These are phyloP conservation scores for Phytophthora europaea DNA, from an alignment of 352 stramenopile species.

Conservation along the genomic window DNA sequence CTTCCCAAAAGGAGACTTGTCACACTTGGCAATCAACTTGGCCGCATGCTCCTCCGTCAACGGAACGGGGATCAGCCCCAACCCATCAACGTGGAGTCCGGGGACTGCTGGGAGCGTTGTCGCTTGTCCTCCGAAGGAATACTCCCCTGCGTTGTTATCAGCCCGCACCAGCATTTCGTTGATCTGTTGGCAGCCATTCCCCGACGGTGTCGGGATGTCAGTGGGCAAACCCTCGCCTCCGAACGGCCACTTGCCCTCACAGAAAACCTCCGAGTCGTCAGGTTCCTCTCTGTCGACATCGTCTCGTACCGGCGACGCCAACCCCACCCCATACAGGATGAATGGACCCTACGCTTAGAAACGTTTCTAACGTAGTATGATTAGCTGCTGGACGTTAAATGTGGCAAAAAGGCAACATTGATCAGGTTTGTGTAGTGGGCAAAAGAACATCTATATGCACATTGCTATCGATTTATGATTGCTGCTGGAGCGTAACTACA, in stretches of 20 bases:
- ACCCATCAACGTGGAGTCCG: neutral
- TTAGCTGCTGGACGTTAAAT: neutral
- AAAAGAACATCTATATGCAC: neutral
- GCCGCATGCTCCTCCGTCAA: conserved; percentile 3
- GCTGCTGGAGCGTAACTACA: neutral
- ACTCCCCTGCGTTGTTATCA: conserved; percentile 2
- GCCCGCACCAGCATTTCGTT: conserved; percentile 4
- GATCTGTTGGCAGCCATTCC: neutral
- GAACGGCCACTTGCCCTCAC: conserved; percentile 7
- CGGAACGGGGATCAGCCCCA: neutral
- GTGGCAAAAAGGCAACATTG: neutral
- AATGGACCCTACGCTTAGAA: too few relatives aligned
- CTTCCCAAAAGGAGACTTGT: conserved; percentile 33
- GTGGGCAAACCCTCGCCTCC: neutral
- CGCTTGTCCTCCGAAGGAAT: conserved; percentile 5
- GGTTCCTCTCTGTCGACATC: neutral
- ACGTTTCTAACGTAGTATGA: too few relatives aligned
- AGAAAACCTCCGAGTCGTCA: conserved; percentile 2
- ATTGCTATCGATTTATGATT: neutral
- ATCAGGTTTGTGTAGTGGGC: neutral
- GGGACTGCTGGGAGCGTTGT: neutral
- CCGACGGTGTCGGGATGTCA: neutral
- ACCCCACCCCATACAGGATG: neutral
- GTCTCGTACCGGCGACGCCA: neutral
- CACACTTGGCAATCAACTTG: conserved; percentile 6